Conservation (phyloP, 148 eudicot genomes). For the Agrostemma githago region DNA sequence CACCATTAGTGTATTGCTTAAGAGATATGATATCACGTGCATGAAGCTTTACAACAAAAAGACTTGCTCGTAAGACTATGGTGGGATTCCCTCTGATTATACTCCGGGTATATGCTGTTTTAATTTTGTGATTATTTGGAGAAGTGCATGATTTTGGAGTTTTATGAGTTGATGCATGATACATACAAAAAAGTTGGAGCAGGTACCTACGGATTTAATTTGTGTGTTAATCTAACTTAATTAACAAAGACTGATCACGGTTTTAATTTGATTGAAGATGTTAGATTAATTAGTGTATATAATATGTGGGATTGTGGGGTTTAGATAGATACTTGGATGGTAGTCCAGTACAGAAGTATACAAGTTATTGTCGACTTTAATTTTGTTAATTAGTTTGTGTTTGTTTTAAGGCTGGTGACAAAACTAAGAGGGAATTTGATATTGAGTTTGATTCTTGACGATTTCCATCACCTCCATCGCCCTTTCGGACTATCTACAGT, state of each 20-base stretch:
- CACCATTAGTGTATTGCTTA: neutral
- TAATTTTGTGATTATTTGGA: slow-evolving; percentile 3
- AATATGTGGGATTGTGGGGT: too few relatives aligned
- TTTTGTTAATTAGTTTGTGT: neutral
- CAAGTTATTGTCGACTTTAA: too few relatives aligned
- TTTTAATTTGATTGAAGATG: too few relatives aligned
- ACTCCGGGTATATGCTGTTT: slow-evolving; percentile 6
- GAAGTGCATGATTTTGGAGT: neutral
- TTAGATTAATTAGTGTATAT: too few relatives aligned
- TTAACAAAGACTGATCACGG: too few relatives aligned
- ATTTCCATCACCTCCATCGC: neutral
- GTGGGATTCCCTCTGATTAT: slow-evolving; percentile 1
- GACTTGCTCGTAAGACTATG: neutral
- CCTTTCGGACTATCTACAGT: neutral
- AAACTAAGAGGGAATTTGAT: neutral
- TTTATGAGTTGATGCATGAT: neutral
- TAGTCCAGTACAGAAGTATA: too few relatives aligned
- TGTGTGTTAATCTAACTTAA: too few relatives aligned
- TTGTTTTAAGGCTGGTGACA: neutral
- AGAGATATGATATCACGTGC: slow-evolving; percentile 2
- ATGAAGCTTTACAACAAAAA: slow-evolving; percentile 2
- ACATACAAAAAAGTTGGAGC: neutral
- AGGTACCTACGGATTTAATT: neutral
- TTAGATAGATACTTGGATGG: too few relatives aligned
- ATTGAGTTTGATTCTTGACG: slow-evolving; percentile 7